These are phyloP conservation scores for Alternaria ethzedia DNA, from an alignment of 2,329 filamentous ascomycete genomes.

Conservation along the genomic window DNA sequence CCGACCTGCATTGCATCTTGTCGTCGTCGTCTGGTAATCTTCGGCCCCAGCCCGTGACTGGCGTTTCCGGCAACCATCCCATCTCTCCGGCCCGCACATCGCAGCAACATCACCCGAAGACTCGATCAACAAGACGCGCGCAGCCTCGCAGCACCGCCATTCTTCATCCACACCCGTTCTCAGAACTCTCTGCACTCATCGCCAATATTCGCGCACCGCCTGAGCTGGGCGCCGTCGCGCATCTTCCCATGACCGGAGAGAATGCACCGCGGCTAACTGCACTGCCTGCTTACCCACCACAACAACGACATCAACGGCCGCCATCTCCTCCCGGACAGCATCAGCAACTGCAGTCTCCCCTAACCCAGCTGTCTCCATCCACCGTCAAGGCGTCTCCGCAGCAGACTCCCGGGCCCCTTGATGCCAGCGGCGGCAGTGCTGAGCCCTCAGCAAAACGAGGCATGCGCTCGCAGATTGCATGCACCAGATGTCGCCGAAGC, in stretches of 20 bases:
- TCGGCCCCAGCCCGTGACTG: constrained; percentile 5
- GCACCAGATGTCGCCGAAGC: constrained; percentile 74
- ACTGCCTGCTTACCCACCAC: constrained; percentile 16
- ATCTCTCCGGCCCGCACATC: constrained; percentile 8
- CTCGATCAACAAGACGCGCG: not conserved
- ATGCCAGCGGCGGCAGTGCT: constrained; percentile 24
- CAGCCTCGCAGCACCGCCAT: not conserved
- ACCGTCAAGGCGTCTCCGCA: constrained; percentile 40
- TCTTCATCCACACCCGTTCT: not conserved
- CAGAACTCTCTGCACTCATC: constrained; percentile 8
- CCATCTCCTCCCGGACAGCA: constrained; percentile 25
- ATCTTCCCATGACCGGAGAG: constrained; percentile 26
- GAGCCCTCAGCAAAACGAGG: constrained; percentile 36
- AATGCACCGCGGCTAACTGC: constrained; percentile 31
- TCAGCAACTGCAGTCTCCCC: constrained; percentile 27
- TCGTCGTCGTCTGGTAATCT: constrained; percentile 2
- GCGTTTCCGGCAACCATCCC: not conserved
- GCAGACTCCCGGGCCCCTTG: constrained; percentile 31
- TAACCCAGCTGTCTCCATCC: constrained; percentile 34
- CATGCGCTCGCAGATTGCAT: constrained; percentile 82
- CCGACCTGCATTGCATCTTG: not conserved
- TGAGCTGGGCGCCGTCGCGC: constrained; percentile 32
- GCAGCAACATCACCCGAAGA: constrained; percentile 4
- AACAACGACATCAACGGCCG: constrained; percentile 23
- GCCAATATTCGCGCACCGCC: constrained; percentile 40